Conservation (phyloP, 805 yeast genomes). For the Candida silvicultrix region DNA sequence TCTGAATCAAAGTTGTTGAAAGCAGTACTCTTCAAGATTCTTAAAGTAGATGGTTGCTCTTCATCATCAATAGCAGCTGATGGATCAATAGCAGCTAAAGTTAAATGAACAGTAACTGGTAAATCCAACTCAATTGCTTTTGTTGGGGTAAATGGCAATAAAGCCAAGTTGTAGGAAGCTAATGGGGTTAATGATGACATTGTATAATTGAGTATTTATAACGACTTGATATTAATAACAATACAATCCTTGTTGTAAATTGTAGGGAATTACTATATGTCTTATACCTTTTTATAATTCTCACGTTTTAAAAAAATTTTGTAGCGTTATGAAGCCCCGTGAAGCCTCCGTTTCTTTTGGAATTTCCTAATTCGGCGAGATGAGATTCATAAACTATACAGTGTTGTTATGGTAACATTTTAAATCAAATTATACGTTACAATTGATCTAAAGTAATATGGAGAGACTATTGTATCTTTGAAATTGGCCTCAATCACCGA, state of each 20-base stretch:
- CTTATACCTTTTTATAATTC: background rate
- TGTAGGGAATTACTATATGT: background rate
- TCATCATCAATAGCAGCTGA: constrained; percentile 70
- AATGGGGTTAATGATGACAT: constrained; percentile 75
- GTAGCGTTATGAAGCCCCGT: background rate
- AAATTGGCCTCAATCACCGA: too few relatives aligned
- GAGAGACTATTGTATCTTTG: background rate
- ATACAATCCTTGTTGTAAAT: background rate
- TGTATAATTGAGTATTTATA: too few relatives aligned
- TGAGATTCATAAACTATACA: constrained; percentile 1
- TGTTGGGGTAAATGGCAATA: constrained; percentile 81
- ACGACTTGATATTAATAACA: background rate
- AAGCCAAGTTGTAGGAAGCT: constrained; percentile 79
- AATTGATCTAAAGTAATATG: background rate
- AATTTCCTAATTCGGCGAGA: constrained; percentile 18
- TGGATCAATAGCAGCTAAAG: constrained; percentile 95
- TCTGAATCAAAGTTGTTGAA: constrained; percentile 39
- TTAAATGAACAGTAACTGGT: constrained; percentile 85
- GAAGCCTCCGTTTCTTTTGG: constrained; percentile 16
- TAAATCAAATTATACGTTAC: background rate
- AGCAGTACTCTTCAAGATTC: constrained; percentile 65
- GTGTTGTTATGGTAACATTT: background rate
- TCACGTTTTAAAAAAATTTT: background rate
- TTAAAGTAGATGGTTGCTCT: constrained; percentile 80
- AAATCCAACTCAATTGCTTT: constrained; percentile 82